Conservation (phyloP, 2,329 filamentous ascomycete genomes). For the Hawksworthiomyces lignivorus region DNA sequence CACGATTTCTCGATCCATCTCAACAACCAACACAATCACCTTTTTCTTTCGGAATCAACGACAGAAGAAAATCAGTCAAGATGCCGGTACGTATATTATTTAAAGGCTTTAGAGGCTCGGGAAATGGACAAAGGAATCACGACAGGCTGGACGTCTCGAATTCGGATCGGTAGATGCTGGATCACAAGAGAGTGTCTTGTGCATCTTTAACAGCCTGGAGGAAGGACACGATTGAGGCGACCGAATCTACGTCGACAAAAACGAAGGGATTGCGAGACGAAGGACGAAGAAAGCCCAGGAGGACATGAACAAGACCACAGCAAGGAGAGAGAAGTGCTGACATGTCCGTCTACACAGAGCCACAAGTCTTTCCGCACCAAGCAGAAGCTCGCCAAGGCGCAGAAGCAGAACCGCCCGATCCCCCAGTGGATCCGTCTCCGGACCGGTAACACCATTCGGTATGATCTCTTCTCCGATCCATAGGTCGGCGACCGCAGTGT, state of each 20-base stretch:
- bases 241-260: too few relatives aligned
- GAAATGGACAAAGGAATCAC: too few relatives aligned
- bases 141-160: too few relatives aligned
- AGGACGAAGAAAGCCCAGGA: too few relatives aligned
- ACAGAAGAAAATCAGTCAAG: conserved; percentile 27
- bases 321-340: conserved; percentile 12
- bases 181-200: too few relatives aligned
- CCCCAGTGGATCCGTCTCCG: conserved; percentile 99
- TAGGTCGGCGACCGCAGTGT: too few relatives aligned
- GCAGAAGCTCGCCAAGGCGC: conserved; percentile 99
- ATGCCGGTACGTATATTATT: conserved; percentile 28
- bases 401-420: conserved; percentile 99
- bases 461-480: too few relatives aligned
- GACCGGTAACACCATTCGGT: conserved; percentile 99
- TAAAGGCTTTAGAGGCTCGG: not conserved
- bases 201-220: too few relatives aligned
- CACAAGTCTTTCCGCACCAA: conserved; percentile 99
- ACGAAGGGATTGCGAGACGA: too few relatives aligned
- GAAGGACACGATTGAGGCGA: too few relatives aligned
- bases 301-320: too few relatives aligned
- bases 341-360: conserved; percentile 52
- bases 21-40: conserved; percentile 12
- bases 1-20: conserved; percentile 5
- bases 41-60: conserved; percentile 21
- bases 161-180: too few relatives aligned